A percentile compares a stretch with the other conserved stretches of the same genome.
Conservation (phyloP, 1,139 yeast species). For the Maudiozyma humilis region DNA sequence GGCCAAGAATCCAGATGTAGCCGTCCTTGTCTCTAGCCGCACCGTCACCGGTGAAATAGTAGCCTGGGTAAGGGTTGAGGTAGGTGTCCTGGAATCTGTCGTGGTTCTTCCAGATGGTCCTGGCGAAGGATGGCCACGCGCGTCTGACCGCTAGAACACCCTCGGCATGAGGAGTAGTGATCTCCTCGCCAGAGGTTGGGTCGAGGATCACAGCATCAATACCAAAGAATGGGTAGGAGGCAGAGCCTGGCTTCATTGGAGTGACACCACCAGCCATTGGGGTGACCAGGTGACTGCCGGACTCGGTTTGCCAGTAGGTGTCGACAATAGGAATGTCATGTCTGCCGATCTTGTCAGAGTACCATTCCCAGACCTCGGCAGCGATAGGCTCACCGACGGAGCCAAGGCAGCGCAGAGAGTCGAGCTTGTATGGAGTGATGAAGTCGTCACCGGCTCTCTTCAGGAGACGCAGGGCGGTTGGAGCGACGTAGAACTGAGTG, state of each 20-base stretch:
- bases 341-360: conserved; percentile 69
- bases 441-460: conserved; percentile 72
- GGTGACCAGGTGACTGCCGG: conserved; percentile 65
- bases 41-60: conserved; percentile 76
- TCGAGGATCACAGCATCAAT: conserved; percentile 61
- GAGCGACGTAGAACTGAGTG: conserved; percentile 82
- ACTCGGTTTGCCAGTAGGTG: conserved; percentile 81
- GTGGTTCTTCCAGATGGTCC: conserved; percentile 68
- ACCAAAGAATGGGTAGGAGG: conserved; percentile 73
- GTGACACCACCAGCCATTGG: conserved; percentile 58
- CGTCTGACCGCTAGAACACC: conserved; percentile 66
- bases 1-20: conserved; percentile 70
- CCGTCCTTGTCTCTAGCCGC: conserved; percentile 75
- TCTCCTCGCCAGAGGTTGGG: conserved; percentile 62
- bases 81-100: conserved; percentile 62
- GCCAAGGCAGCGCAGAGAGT: conserved; percentile 64
- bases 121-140: conserved; percentile 74
- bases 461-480: conserved; percentile 76
- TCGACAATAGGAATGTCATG: conserved; percentile 67
- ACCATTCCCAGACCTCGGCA: conserved; percentile 92
- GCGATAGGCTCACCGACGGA: conserved; percentile 93
- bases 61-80: conserved; percentile 58
- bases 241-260: conserved; percentile 73
- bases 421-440: conserved; percentile 56
- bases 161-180: conserved; percentile 54